Base-by-base conservation (phyloP, 306 rosid genomes). In the Malus sieversii region DNA sequence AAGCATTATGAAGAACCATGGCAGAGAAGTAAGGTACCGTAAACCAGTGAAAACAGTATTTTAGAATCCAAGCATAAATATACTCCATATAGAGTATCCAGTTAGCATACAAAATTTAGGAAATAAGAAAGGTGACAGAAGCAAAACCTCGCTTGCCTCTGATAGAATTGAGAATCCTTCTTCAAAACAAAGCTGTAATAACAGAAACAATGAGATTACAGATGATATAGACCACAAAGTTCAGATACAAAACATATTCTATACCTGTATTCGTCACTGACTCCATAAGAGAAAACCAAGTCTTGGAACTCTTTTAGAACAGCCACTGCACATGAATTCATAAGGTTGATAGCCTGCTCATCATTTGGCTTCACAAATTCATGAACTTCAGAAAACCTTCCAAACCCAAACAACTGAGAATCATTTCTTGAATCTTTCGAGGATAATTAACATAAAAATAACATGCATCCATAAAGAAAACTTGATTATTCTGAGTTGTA, bases 321-420 rank as follows among this genome's bases (percentile, higher is more conserved):
- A 61, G 88, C 86, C 79, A 82, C 71, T 45, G 96, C 92, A 87
- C 96, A 88, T 23, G 84, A 81, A 78, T 91, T 93, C 98, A 93
- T 91, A 80, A 91, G 90, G 57, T 88, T 86, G 76, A 91, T 87
- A 77, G 97, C 97, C 66, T 81, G 83, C 76, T 80, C 92, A 79
- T 91, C 98, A 83, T 91, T 93, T 9, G 96, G 98, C 85, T 93
- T 91, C 84, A 83, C 89, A 84, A 93, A 93, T 78, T 82, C 89
- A 71, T 91, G 94, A 76, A 77, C 66, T 53, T 91, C 93, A 18
- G 92, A 79, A 83, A 93, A 91, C 72, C 87, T 86, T 71, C 68
- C 66, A 73, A 48, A 55, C 30, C 72, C 57, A 65, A 60, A 57
- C 48, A 57, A 40, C 13, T 40, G 13, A 19, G 40, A 33, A 46